Percentiles rank a stretch among this genome's conserved stretches.
phyloP scores from a whole-genome alignment of 441 rosid genomes.

The Pelargonium citronellum region DNA sequence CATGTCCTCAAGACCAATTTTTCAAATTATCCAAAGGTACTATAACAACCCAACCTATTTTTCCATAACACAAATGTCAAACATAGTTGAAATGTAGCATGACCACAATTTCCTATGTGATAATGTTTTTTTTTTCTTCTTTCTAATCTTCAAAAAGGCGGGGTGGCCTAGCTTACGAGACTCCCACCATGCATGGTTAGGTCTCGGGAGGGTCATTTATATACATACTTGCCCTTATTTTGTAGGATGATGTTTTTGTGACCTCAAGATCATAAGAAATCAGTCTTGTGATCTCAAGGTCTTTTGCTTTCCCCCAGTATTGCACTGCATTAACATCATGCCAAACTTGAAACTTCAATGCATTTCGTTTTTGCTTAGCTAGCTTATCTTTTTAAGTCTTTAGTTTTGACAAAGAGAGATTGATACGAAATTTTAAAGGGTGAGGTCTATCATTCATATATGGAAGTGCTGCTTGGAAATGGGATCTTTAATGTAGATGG shows the following conservation, averaged over 20 bases:
- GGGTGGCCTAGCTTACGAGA: not conserved
- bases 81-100: not conserved
- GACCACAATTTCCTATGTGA: not conserved
- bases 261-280: too few species aligned
- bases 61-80: not conserved
- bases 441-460: conserved; percentile 76
- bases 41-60: too few species aligned
- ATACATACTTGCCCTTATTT: too few species aligned
- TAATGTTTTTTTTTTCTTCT: not conserved
- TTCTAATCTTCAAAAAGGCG: too few species aligned
- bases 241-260: too few species aligned
- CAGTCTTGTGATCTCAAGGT: too few species aligned
- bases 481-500: conserved; percentile 91
- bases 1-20: conserved; percentile 85
- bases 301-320: too few species aligned
- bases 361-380: too few species aligned
- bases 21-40: conserved; percentile 75
- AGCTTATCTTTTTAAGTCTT: not conserved
- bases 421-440: conserved; percentile 43
- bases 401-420: conserved; percentile 2
- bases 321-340: too few species aligned
- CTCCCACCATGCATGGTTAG: too few species aligned
- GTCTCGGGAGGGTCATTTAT: too few species aligned
- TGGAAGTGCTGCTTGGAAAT: conserved; percentile 92
- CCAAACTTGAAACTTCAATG: too few species aligned